These are phyloP conservation scores for Serendipita sp. DNA, from an alignment of 768 basidiomycete genomes.

Conservation along the genomic window DNA sequence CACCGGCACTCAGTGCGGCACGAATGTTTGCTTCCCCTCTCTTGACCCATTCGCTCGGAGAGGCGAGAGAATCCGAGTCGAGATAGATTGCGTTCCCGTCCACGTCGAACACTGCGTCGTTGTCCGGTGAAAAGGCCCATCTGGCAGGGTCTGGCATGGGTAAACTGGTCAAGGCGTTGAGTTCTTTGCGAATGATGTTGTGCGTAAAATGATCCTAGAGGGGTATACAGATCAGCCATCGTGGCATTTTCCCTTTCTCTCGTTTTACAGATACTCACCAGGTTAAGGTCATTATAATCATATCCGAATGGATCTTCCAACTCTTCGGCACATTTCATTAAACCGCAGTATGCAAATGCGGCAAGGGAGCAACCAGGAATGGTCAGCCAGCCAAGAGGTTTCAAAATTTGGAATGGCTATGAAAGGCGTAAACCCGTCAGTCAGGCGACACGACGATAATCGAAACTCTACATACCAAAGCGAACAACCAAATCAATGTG, in stretches of 20 bases:
- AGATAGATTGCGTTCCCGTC: conserved; percentile 2
- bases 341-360: conserved; percentile 7
- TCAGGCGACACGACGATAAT: too few species aligned
- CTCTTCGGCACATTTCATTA: conserved; percentile 7
- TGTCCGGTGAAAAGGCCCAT: conserved; percentile 4
- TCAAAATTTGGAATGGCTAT: conserved; percentile 7
- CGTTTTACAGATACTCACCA: neutral
- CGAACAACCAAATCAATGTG: neutral
- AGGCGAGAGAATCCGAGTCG: neutral
- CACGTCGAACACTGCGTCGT: neutral
- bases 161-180: conserved; percentile 1
- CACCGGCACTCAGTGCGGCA: neutral
- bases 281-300: conserved; percentile 2
- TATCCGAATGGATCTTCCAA: conserved; percentile 6
- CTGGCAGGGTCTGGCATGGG: conserved; percentile 7
- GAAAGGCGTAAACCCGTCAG: neutral
- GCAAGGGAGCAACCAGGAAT: conserved; percentile 4
- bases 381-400: conserved; percentile 7
- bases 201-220: conserved; percentile 6
- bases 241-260: too few species aligned
- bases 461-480: neutral
- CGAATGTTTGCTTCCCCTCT: neutral
- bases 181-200: conserved; percentile 8
- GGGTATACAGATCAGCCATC: too few species aligned
- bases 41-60: neutral